phyloP scores from a whole-genome alignment of 2,329 filamentous ascomycete species.

The Pleoardoris graminearum region DNA sequence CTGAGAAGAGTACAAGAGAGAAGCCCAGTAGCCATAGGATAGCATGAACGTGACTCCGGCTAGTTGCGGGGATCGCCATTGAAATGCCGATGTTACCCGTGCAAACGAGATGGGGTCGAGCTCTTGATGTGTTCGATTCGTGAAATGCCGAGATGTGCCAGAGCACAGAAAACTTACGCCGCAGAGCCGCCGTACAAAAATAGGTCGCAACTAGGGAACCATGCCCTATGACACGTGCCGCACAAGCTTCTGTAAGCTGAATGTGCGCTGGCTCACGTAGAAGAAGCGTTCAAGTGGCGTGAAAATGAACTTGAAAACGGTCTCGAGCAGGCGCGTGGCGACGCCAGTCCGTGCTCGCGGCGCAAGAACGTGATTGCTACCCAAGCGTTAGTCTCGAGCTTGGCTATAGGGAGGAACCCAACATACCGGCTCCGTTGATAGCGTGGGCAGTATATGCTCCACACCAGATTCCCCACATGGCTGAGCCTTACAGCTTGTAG shows the following conservation, averaged over 20 bases:
- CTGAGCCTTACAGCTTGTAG: conserved; percentile 37
- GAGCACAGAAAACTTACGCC: too few relatives aligned
- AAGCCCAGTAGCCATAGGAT: too few relatives aligned
- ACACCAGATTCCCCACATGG: conserved; percentile 42
- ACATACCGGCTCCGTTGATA: conserved; percentile 23
- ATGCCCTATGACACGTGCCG: not conserved
- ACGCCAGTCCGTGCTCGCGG: not conserved
- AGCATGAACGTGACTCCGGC: too few relatives aligned
- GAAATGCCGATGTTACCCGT: too few relatives aligned
- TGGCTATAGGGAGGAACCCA: too few relatives aligned
- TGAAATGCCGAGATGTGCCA: too few relatives aligned
- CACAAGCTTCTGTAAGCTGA: not conserved
- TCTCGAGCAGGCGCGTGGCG: not conserved
- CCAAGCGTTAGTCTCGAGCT: not conserved
- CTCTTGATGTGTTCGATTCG: too few relatives aligned
- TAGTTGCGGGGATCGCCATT: too few relatives aligned
- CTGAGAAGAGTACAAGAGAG: too few relatives aligned
- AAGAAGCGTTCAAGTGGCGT: conserved; percentile 1
- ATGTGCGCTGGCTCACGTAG: not conserved
- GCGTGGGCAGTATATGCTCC: conserved; percentile 43
- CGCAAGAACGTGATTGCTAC: not conserved
- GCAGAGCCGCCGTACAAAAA: too few relatives aligned
- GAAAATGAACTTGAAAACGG: not conserved
- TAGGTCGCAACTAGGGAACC: too few relatives aligned
- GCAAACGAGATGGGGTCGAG: too few relatives aligned